Base-by-base conservation (phyloP, 306 rosid species). In the Carpinus viminea region DNA sequence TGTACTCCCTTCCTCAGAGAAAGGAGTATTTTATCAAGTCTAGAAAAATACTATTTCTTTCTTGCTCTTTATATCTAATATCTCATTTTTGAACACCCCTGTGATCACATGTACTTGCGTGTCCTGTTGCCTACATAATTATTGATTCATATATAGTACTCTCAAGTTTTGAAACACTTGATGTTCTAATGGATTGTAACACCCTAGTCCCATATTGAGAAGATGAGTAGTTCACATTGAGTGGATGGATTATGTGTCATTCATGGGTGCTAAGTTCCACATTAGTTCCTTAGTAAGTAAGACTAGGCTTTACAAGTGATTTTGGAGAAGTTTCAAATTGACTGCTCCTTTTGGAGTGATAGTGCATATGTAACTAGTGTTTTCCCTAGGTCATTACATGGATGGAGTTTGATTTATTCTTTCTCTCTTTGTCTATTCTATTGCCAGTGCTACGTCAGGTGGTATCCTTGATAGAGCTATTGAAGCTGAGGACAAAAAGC, bases 401-500 rank as follows among this genome's bases (percentile, higher is more conserved):
- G 8, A 18, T 60, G 38, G 48, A 41, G 48, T 71, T 47, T 75
- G 38, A 43, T 65, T 38, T 12, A 73, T 4, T 74, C 1, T 46
- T 20, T 41, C 41, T 68, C 24, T 57, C 12, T 54, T 57, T 48
- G 1, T 53, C 48, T 45, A n/a, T 78, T 57, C 15, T 52, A 16
- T 84, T 70, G 78, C 26, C 77, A 88, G 91, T 86, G 85, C 91
- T 72, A 85, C 91, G 38, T 80, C 91, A 5, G 91, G 91, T 7
- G 91, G 91, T 75, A 88, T 88, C 68, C 89, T 88, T 65, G 91
- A 88, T 77, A 83, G 78, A 81, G 91, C 91, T 74, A 51, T 88
- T 36, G 91, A 83, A 82, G 91, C 91, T 1, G 91, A 88, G 88
- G 91, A 79, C 26, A 77, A 68, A 77, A 83, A 18, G 68, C 89